phyloP scores from a whole-genome alignment of 164 flowering plant species.

The Amborella trichopoda region DNA sequence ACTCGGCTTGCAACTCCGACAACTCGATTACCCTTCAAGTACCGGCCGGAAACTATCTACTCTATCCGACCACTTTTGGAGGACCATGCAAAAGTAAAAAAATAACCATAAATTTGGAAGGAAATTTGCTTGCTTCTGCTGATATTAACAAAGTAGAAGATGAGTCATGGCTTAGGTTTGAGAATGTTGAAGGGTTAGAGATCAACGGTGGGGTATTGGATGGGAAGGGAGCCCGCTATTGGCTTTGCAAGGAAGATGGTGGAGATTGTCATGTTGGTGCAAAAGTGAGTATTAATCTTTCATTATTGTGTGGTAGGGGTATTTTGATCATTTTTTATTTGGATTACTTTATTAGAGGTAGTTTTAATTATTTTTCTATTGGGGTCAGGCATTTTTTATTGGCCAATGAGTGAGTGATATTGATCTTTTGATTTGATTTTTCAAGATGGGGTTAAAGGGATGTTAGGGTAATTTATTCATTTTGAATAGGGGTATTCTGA shows the following conservation, averaged over 20 bases:
- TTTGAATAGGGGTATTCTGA: too few species aligned
- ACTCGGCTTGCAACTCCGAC: too few species aligned
- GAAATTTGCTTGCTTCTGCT: neutral
- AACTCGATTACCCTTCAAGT: constrained; percentile 13
- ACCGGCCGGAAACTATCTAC: constrained; percentile 15
- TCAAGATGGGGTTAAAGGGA: too few species aligned
- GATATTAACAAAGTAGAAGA: neutral
- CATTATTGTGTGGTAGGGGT: too few species aligned
- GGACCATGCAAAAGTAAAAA: constrained; percentile 16
- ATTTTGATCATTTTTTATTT: too few species aligned
- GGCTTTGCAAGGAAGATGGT: neutral
- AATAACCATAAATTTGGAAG: constrained; percentile 7
- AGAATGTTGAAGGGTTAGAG: neutral
- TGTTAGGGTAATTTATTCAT: too few species aligned
- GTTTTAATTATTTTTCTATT: too few species aligned
- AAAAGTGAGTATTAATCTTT: neutral
- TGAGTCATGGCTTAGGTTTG: neutral
- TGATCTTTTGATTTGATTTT: too few species aligned
- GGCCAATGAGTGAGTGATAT: too few species aligned
- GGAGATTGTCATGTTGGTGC: neutral
- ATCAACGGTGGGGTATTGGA: neutral
- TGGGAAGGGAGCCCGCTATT: constrained; percentile 1
- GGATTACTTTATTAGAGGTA: too few species aligned
- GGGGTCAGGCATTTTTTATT: too few species aligned
- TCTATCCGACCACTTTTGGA: constrained; percentile 8